Evolutionary conservation across 2,329 filamentous ascomycete genomes (phyloP).

Genomic region (Fusarium dimerum): DNA sequence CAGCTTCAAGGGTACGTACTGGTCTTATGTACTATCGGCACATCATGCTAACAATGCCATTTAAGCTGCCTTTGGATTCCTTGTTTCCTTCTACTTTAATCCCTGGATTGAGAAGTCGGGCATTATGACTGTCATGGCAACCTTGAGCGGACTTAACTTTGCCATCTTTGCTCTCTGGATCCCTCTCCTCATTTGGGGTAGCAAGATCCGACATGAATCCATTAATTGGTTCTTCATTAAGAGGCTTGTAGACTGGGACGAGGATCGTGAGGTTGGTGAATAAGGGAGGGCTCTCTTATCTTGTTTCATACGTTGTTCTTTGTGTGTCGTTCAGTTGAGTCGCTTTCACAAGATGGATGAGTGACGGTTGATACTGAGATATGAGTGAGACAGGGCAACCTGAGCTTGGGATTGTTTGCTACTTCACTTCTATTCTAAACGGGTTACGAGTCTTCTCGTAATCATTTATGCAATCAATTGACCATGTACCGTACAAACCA

Average conservation of each 20-base stretch:
- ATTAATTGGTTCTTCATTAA: conserved; percentile 12
- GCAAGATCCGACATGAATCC: conserved; percentile 27
- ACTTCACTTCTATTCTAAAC: no score
- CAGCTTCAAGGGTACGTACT: conserved; percentile 46
- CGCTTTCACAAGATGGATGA: no score
- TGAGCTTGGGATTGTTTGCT: no score
- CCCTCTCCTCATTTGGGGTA: conserved; percentile 52
- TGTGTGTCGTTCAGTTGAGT: no score
- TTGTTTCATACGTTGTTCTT: no score
- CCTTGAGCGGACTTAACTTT: conserved; percentile 53
- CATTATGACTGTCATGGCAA: conserved; percentile 50
- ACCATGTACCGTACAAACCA: no score
- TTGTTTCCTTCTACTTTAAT: conserved; percentile 59
- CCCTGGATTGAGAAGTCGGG: conserved; percentile 50
- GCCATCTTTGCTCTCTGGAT: conserved; percentile 47
- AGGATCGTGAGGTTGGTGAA: conserved; percentile 18
- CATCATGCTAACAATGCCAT: neutral
- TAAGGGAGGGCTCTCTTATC: neutral
- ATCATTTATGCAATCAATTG: no score
- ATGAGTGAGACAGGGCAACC: no score
- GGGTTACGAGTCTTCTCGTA: no score
- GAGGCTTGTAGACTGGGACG: conserved; percentile 13
- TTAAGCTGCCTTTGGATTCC: conserved; percentile 51
- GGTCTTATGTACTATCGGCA: neutral
- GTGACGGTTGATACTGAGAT: no score